Percentiles rank a stretch among this genome's conserved stretches.
These are phyloP conservation scores for Fusarium bactridioides DNA, from an alignment of 2,329 filamentous ascomycete species.

Conservation along the genomic window DNA sequence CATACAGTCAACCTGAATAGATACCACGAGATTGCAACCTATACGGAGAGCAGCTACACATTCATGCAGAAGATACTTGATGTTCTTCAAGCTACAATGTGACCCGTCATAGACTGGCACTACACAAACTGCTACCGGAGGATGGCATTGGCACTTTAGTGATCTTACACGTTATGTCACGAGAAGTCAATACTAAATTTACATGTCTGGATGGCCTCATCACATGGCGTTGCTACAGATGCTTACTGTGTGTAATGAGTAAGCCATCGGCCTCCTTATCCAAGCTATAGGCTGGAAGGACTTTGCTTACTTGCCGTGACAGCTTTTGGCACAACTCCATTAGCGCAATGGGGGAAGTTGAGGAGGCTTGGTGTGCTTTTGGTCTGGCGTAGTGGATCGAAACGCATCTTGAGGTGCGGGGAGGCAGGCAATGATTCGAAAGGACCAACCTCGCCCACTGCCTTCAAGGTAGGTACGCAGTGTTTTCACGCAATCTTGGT, in stretches of 20 bases:
- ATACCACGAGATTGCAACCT: too few species aligned
- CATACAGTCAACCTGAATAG: too few species aligned
- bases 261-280: background rate
- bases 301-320: background rate
- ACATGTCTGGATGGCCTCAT: background rate
- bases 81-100: too few species aligned
- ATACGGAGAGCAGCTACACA: too few species aligned
- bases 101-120: too few species aligned
- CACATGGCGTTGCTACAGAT: background rate
- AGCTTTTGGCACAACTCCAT: background rate
- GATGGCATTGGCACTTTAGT: background rate
- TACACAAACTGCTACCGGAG: too few species aligned
- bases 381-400: background rate
- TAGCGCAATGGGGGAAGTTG: too few species aligned
- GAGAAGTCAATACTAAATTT: fast-evolving
- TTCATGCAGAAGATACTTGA: too few species aligned
- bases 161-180: background rate
- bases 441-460: background rate
- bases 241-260: background rate
- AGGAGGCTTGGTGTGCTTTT: background rate
- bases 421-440: background rate
- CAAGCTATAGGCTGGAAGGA: background rate
- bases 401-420: background rate
- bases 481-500: background rate
- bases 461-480: background rate